These are phyloP conservation scores for Cryphonectria nitschkei DNA, from an alignment of 2,329 filamentous ascomycete genomes.

Conservation along the genomic window DNA sequence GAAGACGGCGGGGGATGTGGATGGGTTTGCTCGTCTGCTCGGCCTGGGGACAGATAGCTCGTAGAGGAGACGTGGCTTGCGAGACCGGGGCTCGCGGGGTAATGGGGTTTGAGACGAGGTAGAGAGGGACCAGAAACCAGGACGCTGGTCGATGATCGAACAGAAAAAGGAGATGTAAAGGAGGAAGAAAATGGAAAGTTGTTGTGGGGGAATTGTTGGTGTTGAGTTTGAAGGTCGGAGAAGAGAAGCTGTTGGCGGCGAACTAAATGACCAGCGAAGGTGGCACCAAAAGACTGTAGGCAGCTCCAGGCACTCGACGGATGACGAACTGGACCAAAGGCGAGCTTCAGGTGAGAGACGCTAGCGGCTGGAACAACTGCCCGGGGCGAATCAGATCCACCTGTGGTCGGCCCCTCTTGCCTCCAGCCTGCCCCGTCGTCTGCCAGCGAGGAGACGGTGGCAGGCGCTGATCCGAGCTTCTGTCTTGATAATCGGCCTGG, in stretches of 20 bases:
- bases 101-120: not conserved
- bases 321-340: conserved; percentile 26
- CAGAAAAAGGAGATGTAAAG: not conserved
- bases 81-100: conserved; percentile 12
- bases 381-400: conserved; percentile 25
- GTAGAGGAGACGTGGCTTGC: conserved; percentile 12
- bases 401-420: not conserved
- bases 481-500: conserved; percentile 12
- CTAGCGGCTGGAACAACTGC: conserved; percentile 22
- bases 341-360: conserved; percentile 6
- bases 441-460: conserved; percentile 13
- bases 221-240: conserved; percentile 9
- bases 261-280: conserved; percentile 11
- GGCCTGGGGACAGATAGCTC: conserved; percentile 18
- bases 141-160: not conserved
- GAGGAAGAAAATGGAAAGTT: not conserved
- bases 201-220: not conserved
- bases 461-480: no score
- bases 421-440: conserved; percentile 19
- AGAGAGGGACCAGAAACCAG: conserved; percentile 14
- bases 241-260: conserved; percentile 12
- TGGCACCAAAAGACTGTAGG: conserved; percentile 13
- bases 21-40: conserved; percentile 20
- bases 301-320: conserved; percentile 26
- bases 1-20: conserved; percentile 9